These are phyloP conservation scores for Xylaria hypoxylon DNA, from an alignment of 2,329 filamentous ascomycete species.

Conservation along the genomic window DNA sequence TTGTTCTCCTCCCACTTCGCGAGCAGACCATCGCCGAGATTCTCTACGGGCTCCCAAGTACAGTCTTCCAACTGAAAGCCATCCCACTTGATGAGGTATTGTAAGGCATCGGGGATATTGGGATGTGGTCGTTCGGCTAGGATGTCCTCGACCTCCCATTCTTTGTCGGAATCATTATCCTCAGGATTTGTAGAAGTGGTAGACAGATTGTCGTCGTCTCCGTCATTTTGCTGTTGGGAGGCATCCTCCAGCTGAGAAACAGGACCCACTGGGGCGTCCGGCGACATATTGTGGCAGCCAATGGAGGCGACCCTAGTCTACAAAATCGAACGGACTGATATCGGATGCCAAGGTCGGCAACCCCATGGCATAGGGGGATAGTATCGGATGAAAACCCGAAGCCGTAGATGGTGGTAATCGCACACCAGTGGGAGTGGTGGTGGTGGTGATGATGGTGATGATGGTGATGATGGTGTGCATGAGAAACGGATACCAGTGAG, in stretches of 20 bases:
- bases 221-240: constrained; percentile 30
- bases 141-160: constrained; percentile 67
- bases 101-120: constrained; percentile 46
- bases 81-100: constrained; percentile 74
- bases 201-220: constrained; percentile 66
- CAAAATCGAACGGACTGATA: neutral
- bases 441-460: neutral
- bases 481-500: neutral
- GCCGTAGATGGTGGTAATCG: neutral
- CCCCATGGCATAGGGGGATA: neutral
- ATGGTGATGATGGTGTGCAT: neutral
- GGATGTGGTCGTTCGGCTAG: constrained; percentile 58
- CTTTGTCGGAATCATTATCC: constrained; percentile 54
- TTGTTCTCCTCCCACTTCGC: constrained; percentile 59
- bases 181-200: constrained; percentile 62
- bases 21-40: constrained; percentile 56
- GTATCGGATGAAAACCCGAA: neutral
- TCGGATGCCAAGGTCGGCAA: neutral
- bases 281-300: constrained; percentile 26
- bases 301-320: neutral
- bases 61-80: constrained; percentile 67
- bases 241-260: constrained; percentile 11
- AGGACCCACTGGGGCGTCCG: neutral
- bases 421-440: neutral
- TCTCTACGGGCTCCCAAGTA: constrained; percentile 66